phyloP scores from a whole-genome alignment of 441 rosid species.

The Biscutella laevigata region DNA sequence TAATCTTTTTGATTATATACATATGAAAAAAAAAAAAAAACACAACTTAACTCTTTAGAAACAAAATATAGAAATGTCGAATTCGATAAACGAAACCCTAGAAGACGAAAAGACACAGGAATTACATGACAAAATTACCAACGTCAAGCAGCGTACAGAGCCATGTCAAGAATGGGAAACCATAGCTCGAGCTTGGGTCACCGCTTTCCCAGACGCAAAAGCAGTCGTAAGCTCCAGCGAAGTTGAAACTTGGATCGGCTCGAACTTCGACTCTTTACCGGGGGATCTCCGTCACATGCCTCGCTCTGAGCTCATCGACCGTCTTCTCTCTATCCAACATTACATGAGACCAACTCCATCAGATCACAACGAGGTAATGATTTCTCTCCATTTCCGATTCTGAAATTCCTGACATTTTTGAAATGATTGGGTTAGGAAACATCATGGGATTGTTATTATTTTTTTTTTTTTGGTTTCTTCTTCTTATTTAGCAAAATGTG shows the following conservation, averaged over 20 bases:
- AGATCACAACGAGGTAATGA: constrained; percentile 24
- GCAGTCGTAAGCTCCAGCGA: constrained; percentile 46
- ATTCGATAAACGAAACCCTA: constrained; percentile 33
- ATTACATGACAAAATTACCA: constrained; percentile 18
- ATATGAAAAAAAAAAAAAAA: too few species aligned
- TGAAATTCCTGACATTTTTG: background rate
- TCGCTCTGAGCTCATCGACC: constrained; percentile 63
- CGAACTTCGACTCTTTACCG: constrained; percentile 52
- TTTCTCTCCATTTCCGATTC: background rate
- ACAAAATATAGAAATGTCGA: constrained; percentile 38
- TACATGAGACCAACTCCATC: constrained; percentile 51
- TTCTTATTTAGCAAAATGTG: constrained; percentile 14
- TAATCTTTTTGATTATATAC: too few species aligned
- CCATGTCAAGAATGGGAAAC: constrained; percentile 75
- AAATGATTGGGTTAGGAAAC: too few species aligned
- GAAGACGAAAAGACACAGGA: constrained; percentile 20
- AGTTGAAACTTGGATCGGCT: constrained; percentile 73
- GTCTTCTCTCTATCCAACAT: constrained; percentile 73
- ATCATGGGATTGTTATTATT: too few species aligned
- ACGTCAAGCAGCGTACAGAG: constrained; percentile 25
- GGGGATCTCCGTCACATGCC: constrained; percentile 76
- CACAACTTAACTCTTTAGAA: too few species aligned
- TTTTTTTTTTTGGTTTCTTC: background rate
- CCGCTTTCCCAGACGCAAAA: constrained; percentile 69
- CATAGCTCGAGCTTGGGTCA: constrained; percentile 75